Evolutionary conservation across 192 early-diverging fungal species (phyloP).

Genomic region (Radiomyces spectabilis): DNA sequence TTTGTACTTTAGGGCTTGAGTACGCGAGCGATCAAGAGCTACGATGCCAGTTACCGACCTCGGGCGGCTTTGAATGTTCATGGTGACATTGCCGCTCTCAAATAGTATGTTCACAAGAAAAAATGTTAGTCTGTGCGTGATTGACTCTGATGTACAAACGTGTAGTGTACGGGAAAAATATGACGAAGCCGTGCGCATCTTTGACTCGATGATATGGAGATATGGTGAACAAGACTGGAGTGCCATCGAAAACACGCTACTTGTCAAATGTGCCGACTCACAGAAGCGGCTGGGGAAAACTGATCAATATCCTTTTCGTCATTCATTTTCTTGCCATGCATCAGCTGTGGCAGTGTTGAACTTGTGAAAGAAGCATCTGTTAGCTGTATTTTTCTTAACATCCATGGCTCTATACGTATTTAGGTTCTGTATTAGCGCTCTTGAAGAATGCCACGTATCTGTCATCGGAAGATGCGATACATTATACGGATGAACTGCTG

Average conservation of each 20-base stretch:
- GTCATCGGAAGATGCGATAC: conserved; percentile 30
- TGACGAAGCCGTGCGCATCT: conserved; percentile 53
- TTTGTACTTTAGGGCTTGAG: conserved; percentile 45
- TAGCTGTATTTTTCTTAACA: conserved; percentile 1
- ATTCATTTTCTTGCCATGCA: too few relatives aligned
- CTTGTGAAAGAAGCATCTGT: too few relatives aligned
- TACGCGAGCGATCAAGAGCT: conserved; percentile 60
- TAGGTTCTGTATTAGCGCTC: conserved; percentile 39
- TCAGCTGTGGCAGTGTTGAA: too few relatives aligned
- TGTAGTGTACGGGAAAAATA: conserved; percentile 54
- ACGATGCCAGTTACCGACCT: conserved; percentile 52
- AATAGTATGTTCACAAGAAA: conserved; percentile 56
- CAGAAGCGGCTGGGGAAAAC: conserved; percentile 44
- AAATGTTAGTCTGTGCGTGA: background rate
- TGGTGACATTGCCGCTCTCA: conserved; percentile 68
- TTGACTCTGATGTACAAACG: background rate
- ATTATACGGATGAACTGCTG: conserved; percentile 43
- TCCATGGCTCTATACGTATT: conserved; percentile 10
- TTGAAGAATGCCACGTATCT: conserved; percentile 41
- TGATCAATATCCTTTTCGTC: conserved; percentile 34
- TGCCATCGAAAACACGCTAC: conserved; percentile 52
- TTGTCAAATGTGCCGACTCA: conserved; percentile 61
- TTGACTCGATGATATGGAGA: conserved; percentile 50
- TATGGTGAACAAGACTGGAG: conserved; percentile 58
- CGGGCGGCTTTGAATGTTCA: conserved; percentile 57